Evolutionary conservation across 768 basidiomycete species (phyloP), one percentile per base, ranked within the genome.

Genomic region (Tricholoma matsutake): DNA sequence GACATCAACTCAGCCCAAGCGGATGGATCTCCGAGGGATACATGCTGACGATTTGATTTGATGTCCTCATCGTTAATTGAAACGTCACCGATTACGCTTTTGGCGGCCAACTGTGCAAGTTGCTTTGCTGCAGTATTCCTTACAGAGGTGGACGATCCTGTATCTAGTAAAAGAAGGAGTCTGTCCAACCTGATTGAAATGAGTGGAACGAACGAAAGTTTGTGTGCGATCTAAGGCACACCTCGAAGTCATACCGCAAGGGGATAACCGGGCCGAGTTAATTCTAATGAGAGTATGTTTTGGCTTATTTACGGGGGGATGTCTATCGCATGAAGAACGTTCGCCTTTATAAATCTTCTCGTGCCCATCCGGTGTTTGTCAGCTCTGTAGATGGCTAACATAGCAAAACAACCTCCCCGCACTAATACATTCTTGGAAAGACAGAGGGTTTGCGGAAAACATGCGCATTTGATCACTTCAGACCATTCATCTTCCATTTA

Each of bases 71-170:
- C 89, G 56, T 77, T 74, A 65, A 87, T 76, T n/a, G 86, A 79
- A 56, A 92, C 88, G 79, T 94, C 91, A 69, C 83, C 87, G 59
- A 87, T 86, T 61, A 97, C 89, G 65, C 88, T 88, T 74, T 94
- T 89, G 18, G 86, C 88, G 0, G 94, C 94, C 56, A 99, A 81
- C 64, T 96, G 92, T 0, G 95, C 95, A 49, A 99, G 81, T 72
- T 99, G 97, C 69, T 94, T 95, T 4, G 96, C 96, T 0, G 97
- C 96, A n/a, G 97, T 97, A 63, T 87, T 87, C 71, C 96, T 86
- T 65, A 99, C 89, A 54, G 91, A 89, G 43, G 83, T 76, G 3
- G 94, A 94, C 11, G 96, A 96, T 49, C 97, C 97, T 37, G 94
- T 95, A 73, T 98, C 96, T 63, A 99, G 86, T 49, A 99, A 84